Evolutionary conservation across 2,329 filamentous ascomycete genomes (phyloP).

Genomic region (Penicillium thymicola): DNA sequence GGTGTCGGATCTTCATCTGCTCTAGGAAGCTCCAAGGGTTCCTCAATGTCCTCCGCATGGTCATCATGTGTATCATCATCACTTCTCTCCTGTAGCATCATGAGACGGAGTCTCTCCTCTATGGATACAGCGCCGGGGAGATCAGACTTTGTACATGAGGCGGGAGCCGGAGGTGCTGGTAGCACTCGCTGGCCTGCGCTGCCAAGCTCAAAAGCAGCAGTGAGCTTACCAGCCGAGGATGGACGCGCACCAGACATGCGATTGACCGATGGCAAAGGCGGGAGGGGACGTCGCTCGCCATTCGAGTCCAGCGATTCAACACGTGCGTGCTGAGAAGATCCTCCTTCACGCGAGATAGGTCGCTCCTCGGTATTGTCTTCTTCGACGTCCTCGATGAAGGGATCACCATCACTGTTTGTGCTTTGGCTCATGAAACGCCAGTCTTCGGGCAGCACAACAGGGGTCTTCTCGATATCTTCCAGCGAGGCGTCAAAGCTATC

Average conservation of each 20-base stretch:
- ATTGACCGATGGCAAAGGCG: conserved; percentile 67
- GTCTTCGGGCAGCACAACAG: conserved; percentile 94
- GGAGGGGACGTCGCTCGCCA: conserved; percentile 77
- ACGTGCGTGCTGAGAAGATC: conserved; percentile 49
- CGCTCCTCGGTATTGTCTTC: conserved; percentile 64
- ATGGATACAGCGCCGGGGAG: conserved; percentile 77
- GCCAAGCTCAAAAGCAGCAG: conserved; percentile 69
- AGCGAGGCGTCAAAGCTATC: conserved; percentile 95
- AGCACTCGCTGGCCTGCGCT: conserved; percentile 64
- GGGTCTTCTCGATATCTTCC: conserved; percentile 94
- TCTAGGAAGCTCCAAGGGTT: conserved; percentile 1
- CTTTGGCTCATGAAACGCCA: conserved; percentile 78
- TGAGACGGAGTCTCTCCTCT: conserved; percentile 79
- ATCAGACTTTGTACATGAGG: conserved; percentile 69
- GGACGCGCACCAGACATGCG: conserved; percentile 44
- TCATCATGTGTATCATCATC: conserved; percentile 22
- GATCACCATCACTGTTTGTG: conserved; percentile 62
- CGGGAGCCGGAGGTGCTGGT: conserved; percentile 67
- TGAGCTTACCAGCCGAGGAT: conserved; percentile 61
- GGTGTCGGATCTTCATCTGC: background rate
- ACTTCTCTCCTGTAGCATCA: conserved; percentile 71
- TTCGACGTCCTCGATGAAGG: conserved; percentile 61
- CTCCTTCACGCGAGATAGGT: conserved; percentile 42
- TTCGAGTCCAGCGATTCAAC: conserved; percentile 75
- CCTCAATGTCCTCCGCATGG: background rate